Base-by-base conservation (phyloP, 2,329 filamentous ascomycete species). In the Periconia sp. region DNA sequence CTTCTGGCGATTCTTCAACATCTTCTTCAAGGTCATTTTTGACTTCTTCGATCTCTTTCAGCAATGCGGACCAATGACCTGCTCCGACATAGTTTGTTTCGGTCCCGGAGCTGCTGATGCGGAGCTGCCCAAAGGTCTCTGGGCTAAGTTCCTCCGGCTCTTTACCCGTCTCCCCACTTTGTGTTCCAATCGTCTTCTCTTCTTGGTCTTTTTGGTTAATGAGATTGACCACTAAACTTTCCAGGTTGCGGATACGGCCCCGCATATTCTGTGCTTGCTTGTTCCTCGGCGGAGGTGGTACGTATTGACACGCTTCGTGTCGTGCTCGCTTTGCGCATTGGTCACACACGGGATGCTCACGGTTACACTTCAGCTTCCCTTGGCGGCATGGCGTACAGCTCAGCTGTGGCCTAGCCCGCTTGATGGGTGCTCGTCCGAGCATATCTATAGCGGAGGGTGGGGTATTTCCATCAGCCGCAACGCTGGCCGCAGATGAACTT, bases 191-290 rank as follows among this genome's bases (percentile, higher is more conserved):
- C 3, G 15, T 18, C n/a, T 33, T 40, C 28, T 41, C 32, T 26
- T 53, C 52, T 23, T 57, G 56, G n/a, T 48, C 38, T 44, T 62
- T 64, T 40, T 59, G 54, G 24, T 60, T 60, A 45, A 64, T 61
- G 32, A 64, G 38, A 26, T 56, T 57, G 17, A 64, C 61, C 2
- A 64, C 61, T 26, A 64, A 37, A 36, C 42, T 59, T 37, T 64
- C 61, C 16, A 64, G 54, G 33, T 64, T 61, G 17, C 54, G 36
- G 37, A 64, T 63, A 19, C 61, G 46, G 21, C 57, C 56, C 10
- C 57, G 51, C 60, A 64, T 64, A 36, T 63, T 62, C 44, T 64
- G 58, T 8, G 56, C 46, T 30, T 61, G 58, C 40, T 56, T 60
- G 34, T 48, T 57, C 16, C 43, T 45, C 13, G 52, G 31, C 13